Evolutionary conservation across 169 alveolate genomes (phyloP).

Genomic region (Cryptosporidium bovis): DNA sequence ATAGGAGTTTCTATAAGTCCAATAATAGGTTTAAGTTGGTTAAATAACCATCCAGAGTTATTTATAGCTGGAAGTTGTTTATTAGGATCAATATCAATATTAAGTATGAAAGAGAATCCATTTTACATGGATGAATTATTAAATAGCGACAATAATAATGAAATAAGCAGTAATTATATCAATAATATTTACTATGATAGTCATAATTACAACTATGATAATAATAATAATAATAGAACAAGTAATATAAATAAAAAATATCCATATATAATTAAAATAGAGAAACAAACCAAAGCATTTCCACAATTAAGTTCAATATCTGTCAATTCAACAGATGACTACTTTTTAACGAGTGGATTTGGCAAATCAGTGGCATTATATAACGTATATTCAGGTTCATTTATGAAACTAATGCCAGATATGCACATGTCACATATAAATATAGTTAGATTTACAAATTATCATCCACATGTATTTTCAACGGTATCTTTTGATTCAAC

Average conservation of each 20-base stretch:
- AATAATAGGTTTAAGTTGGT: slow-evolving; percentile 78
- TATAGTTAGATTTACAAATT: slow-evolving; percentile 77
- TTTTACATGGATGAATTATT: background rate
- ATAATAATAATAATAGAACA: background rate
- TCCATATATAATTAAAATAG: slow-evolving; percentile 30
- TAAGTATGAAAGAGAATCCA: slow-evolving; percentile 74
- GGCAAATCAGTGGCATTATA: slow-evolving; percentile 75
- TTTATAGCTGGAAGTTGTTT: slow-evolving; percentile 76
- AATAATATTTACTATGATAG: background rate
- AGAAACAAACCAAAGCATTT: slow-evolving; percentile 28
- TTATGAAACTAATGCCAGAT: slow-evolving; percentile 51
- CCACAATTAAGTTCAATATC: slow-evolving; percentile 77
- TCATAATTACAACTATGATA: background rate
- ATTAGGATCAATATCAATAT: slow-evolving; percentile 75
- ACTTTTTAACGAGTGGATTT: slow-evolving; percentile 76
- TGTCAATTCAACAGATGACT: slow-evolving; percentile 78
- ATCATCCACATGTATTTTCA: slow-evolving; percentile 77
- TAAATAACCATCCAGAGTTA: slow-evolving; percentile 75
- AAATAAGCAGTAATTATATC: background rate
- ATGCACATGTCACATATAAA: slow-evolving; percentile 77
- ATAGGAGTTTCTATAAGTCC: slow-evolving; percentile 62
- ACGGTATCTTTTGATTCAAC: slow-evolving; percentile 79
- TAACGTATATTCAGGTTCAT: slow-evolving; percentile 76
- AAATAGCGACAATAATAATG: background rate
- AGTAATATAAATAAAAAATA: background rate